Evolutionary conservation across 2,329 filamentous ascomycete species (phyloP).

Genomic region (Venturia effusa): DNA sequence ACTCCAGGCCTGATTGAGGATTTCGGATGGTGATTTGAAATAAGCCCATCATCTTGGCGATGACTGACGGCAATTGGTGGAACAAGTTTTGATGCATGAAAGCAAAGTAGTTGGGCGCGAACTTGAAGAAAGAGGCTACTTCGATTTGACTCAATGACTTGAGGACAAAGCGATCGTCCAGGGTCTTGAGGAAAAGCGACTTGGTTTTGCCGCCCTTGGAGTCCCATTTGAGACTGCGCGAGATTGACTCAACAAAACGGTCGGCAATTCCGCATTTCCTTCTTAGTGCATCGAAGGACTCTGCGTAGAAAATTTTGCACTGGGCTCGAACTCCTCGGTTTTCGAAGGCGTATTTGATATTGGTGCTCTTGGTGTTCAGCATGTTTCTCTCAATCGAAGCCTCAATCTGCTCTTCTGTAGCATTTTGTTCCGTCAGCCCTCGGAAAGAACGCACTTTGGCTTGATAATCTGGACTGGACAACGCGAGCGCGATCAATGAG

Average conservation of each 20-base stretch:
- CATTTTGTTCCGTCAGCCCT: slow-evolving; percentile 16
- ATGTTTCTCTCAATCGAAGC: slow-evolving; percentile 76
- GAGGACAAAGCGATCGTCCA: slow-evolving; percentile 87
- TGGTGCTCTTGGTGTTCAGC: slow-evolving; percentile 73
- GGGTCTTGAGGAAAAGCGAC: slow-evolving; percentile 90
- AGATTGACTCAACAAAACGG: slow-evolving; percentile 88
- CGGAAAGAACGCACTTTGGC: slow-evolving; percentile 64
- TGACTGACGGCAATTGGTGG: slow-evolving; percentile 83
- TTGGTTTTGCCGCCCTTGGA: slow-evolving; percentile 97
- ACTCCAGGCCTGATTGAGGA: slow-evolving; percentile 77
- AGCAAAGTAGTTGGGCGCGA: slow-evolving; percentile 92
- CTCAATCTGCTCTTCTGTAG: slow-evolving; percentile 42
- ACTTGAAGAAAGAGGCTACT: slow-evolving; percentile 85
- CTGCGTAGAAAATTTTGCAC: slow-evolving; percentile 97
- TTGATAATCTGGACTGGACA: slow-evolving; percentile 80
- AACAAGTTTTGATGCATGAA: slow-evolving; percentile 97
- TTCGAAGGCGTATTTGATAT: slow-evolving; percentile 91
- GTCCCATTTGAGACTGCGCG: slow-evolving; percentile 94
- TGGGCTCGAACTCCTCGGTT: slow-evolving; percentile 91
- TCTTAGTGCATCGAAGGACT: slow-evolving; percentile 91
- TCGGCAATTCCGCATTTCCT: slow-evolving; percentile 88
- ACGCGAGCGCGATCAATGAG: slow-evolving; percentile 85
- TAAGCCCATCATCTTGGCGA: slow-evolving; percentile 98
- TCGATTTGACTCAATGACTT: slow-evolving; percentile 87
- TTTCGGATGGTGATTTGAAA: slow-evolving; percentile 98